Conservation (phyloP, 345 rosid species). For the Capsella bursapastoris region DNA sequence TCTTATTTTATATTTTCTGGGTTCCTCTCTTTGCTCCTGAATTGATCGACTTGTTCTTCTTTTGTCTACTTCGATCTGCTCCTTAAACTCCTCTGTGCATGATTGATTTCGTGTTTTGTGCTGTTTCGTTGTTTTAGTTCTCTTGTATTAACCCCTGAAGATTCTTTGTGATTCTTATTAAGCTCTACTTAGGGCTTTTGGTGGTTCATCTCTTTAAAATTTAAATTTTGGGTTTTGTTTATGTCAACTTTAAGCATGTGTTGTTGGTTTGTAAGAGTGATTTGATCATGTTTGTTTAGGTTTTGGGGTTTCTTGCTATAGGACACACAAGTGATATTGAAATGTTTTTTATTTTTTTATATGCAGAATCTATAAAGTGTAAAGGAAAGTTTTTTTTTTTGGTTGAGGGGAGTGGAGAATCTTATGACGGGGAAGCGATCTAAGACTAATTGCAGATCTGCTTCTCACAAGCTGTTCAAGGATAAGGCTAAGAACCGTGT, state of each 20-base stretch:
- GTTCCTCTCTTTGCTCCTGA: neutral
- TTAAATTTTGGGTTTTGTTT: neutral
- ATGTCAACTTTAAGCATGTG: neutral
- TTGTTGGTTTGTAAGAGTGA: neutral
- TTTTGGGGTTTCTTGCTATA: neutral
- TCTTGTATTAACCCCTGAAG: constrained; percentile 1
- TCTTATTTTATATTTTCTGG: neutral
- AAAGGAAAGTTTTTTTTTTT: constrained; percentile 18
- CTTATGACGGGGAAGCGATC: constrained; percentile 79
- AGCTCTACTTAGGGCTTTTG: neutral
- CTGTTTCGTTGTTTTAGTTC: neutral
- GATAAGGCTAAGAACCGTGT: constrained; percentile 96
- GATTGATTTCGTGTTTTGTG: constrained; percentile 27
- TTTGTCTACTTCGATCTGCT: constrained; percentile 7
- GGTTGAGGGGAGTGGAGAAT: constrained; percentile 20
- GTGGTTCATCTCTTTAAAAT: neutral
- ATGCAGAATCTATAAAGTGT: constrained; percentile 34
- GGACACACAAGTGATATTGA: constrained; percentile 4
- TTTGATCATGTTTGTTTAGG: constrained; percentile 20
- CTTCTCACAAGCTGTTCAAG: constrained; percentile 94
- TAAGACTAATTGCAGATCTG: constrained; percentile 84
- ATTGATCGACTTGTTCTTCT: constrained; percentile 14
- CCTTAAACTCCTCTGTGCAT: constrained; percentile 29
- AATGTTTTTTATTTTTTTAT: constrained; percentile 20
- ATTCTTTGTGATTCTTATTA: neutral